Base-by-base conservation (phyloP, 192 early-diverging fungal species). In the Coemansia sp. region DNA sequence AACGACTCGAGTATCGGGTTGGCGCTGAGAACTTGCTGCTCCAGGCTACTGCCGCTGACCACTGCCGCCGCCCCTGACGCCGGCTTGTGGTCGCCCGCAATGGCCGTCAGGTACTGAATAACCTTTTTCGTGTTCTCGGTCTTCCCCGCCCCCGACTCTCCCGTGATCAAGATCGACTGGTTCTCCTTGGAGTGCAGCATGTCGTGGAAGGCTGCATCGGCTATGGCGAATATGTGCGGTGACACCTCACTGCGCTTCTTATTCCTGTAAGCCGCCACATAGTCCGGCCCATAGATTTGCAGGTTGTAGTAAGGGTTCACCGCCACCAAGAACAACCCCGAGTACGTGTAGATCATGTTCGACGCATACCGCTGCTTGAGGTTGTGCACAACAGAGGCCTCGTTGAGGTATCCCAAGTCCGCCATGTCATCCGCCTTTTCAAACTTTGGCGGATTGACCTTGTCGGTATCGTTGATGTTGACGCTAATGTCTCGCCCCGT, bases 121-220 rank as follows among this genome's bases (percentile, higher is more conserved):
- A 97, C 94, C 60, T 95, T 97, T 66, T 99, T 99, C 14, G 96
- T 99, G 83, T 98, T 98, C 84, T 99, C 97, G 14, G 97, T 99
- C 81, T 99, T 99, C 58, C 97, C 97, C 6, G 96, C 96, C 48
- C 97, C 97, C 28, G 95, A 97, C 84, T 99, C 97, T 60, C 97
- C 97, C 86, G 97, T 99, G 71, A 99, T 97, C 24, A 99, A 83
- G 66, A 99, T 94, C 3, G 94, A 95, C 81, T 99, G 97, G 72
- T 97, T 96, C 71, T 97, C 95, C 50, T 88, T 88, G 37, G 92
- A 88, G 63, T 91, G 86, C 26, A 95, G 83, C 97, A 99, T 97
- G 63, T 95, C 96, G 69, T 93, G 88, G 84, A 95, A 99, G 0
- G 97, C 94, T 5, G 88, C 79, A 65, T 99, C 97, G 18, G 94